Evolutionary conservation across 2,329 filamentous ascomycete species (phyloP), one percentile per base, ranked within the genome.

Genomic region (Fusarium sp.): DNA sequence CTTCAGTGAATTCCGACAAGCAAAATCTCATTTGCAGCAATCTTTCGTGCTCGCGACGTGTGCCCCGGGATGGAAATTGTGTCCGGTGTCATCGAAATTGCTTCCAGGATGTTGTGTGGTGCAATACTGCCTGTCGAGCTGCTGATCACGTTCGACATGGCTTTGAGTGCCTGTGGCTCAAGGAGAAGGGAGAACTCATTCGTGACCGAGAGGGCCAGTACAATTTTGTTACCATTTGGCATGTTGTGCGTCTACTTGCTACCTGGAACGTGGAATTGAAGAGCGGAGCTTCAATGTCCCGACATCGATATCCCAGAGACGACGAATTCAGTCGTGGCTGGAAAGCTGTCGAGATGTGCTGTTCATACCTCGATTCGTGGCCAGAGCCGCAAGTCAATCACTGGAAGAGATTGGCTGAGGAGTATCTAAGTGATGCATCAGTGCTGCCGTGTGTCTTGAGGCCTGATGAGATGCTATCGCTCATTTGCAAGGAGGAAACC

Each of bases 401-500:
- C 20, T 80, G 79, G 79, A 77, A 65, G 45, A 61, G 71, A 66
- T 24, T 80, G 69, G 72, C 69, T 2, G 8, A 73, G 18, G 73
- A 67, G 10, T 79, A 80, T 27, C 47, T 80, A 10, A 74, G 54
- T 63, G 74, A 76, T 47, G 29, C 67, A 14, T 58, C 69, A 40
- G 60, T 64, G 37, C 60, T 80, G 20, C 66, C 69, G 6, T 67
- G 54, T 16, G 37, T 73, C 7, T 37, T 70, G n/a, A 71, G 56
- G 45, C 35, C 66, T 11, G 67, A 72, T 4, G 75, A 79, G 38
- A 71, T 76, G 63, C 66, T 80, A 1, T 60, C 70, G 8, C 42
- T 80, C 11, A 66, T 80, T 29, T 80, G 79, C 65, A 79, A 77
- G 42, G 79, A 80, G 27, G 79, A 80, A 42, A 80, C 79, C 11